Percentiles rank a stretch among this genome's conserved stretches.
Evolutionary conservation across 805 yeast genomes (phyloP).

Genomic region (Metschnikowia matae): DNA sequence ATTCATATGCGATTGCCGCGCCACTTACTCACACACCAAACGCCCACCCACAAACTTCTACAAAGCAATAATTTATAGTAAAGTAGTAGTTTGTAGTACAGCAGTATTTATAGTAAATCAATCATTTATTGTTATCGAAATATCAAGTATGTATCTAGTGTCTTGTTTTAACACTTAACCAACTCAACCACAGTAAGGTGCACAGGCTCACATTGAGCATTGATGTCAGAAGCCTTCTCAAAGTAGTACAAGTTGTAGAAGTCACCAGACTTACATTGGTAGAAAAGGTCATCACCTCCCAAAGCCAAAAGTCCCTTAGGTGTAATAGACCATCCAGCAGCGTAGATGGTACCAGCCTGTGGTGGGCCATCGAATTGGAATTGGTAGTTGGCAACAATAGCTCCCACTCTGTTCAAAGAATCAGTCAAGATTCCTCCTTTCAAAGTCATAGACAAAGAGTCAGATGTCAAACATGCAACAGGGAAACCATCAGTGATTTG

Average conservation of each 20-base stretch:
- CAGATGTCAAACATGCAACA: slow-evolving; percentile 20
- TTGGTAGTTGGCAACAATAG: slow-evolving; percentile 79
- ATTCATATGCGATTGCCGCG: no score
- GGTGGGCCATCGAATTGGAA: slow-evolving; percentile 80
- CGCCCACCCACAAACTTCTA: background rate
- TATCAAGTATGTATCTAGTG: no score
- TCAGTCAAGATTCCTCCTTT: slow-evolving; percentile 51
- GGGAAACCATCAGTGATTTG: slow-evolving; percentile 8
- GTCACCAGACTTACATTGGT: slow-evolving; percentile 70
- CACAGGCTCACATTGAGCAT: slow-evolving; percentile 57
- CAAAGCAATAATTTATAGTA: background rate
- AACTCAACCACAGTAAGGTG: slow-evolving; percentile 56
- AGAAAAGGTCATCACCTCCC: slow-evolving; percentile 59
- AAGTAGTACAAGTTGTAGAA: slow-evolving; percentile 74
- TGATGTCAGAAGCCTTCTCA: slow-evolving; percentile 43
- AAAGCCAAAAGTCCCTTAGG: slow-evolving; percentile 58
- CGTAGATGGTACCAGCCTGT: slow-evolving; percentile 46
- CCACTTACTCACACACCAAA: no score
- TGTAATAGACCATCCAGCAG: slow-evolving; percentile 42
- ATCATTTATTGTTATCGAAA: no score
- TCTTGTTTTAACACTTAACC: slow-evolving; percentile 55
- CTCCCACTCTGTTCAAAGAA: slow-evolving; percentile 62
- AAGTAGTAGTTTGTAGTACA: no score
- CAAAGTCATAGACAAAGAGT: slow-evolving; percentile 53
- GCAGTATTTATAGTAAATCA: no score